Evolutionary conservation across 306 rosid genomes (phyloP), one percentile per base, ranked within the genome.

Genomic region (Delonix regia): DNA sequence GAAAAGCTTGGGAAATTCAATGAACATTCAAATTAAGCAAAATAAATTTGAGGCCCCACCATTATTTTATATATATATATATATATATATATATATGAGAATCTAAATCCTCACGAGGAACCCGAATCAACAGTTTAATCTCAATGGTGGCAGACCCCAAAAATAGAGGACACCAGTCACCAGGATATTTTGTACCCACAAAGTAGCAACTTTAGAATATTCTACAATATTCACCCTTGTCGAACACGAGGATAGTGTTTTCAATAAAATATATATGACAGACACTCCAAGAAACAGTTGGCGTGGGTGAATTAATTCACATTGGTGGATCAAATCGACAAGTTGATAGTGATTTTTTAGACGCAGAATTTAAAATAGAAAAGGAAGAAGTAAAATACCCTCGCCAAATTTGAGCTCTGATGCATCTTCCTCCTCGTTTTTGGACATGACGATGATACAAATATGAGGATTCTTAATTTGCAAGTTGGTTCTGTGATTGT

Each of bases 321-420:
- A 34, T 4, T 7, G 9, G 16, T 8, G 22, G 15, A 18, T 33
- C 25, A 16, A 36, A 63, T 4, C 18, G 18, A 34, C 24, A 34
- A 3, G 16, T 21, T 67, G 14, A 8, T 38, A 11, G 3, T 11
- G 9, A 66, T 25, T 11, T 22, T 5, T 41, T 67, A 2, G 71
- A 49, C 5, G 13, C 9, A 3, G 27, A 42, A 52, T 28, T 28
- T 22, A 41, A 47, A 19, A 11, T 1, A 9, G 25, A 12, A 7
- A 27, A 57, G 18, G 11, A 48, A 6, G 3, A 41, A 16, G 30
- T 4, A 27, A 9, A 59, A 14, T 39, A 83, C 86, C 87, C 6
- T 62, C 79, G 25, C 79, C 87, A 13, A 79, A 21, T 56, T 83
- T 79, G 78, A 83, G 87, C 53, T 75, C 62, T 56, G 82, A 80